Conservation (phyloP, 2,329 filamentous ascomycete genomes). For the Podosphaera fusca region DNA sequence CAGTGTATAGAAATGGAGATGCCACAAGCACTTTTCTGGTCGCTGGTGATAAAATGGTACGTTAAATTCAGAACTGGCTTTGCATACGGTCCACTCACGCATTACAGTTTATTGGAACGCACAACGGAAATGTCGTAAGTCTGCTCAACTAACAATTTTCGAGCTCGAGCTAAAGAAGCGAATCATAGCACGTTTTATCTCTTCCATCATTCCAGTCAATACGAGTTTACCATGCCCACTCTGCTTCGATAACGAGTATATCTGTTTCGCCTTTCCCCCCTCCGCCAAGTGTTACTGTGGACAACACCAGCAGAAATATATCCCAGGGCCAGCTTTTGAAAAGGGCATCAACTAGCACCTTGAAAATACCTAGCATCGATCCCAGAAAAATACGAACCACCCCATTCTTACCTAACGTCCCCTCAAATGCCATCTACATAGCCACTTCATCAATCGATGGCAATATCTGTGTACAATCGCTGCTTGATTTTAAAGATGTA, state of each 20-base stretch:
- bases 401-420: constrained; percentile 41
- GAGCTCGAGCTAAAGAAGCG: neutral
- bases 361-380: constrained; percentile 25
- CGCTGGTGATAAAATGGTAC: constrained; percentile 89
- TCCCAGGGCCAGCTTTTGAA: constrained; percentile 13
- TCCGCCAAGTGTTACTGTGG: constrained; percentile 18
- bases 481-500: constrained; percentile 75
- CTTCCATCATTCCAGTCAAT: constrained; percentile 62
- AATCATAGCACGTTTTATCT: constrained; percentile 53
- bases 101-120: constrained; percentile 62
- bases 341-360: constrained; percentile 19
- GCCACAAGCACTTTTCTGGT: constrained; percentile 79
- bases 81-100: neutral
- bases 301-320: constrained; percentile 16
- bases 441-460: constrained; percentile 89
- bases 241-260: constrained; percentile 70
- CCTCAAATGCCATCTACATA: constrained; percentile 81
- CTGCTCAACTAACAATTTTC: neutral
- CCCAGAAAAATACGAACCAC: constrained; percentile 21
- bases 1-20: constrained; percentile 84
- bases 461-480: constrained; percentile 74
- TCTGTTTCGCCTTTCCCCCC: constrained; percentile 75
- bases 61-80: constrained; percentile 16
- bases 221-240: constrained; percentile 77
- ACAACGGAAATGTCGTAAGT: constrained; percentile 86